Percentiles rank a stretch among this genome's conserved stretches.
These are phyloP conservation scores for Suillus weaverae DNA, from an alignment of 768 basidiomycete genomes.

Conservation along the genomic window DNA sequence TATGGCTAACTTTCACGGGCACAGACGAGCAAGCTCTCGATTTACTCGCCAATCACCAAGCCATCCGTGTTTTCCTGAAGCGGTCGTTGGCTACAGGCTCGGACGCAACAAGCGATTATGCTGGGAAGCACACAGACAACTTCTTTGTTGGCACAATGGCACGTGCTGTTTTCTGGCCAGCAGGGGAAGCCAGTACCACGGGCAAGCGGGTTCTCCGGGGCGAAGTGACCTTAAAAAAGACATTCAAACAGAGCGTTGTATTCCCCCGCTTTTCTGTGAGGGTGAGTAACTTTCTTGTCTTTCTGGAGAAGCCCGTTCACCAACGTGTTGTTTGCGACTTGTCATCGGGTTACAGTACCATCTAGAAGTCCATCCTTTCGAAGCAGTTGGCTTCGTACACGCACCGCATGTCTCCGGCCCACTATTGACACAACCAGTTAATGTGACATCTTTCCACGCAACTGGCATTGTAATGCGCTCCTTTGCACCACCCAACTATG, in stretches of 20 bases:
- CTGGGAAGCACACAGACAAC: conserved; percentile 44
- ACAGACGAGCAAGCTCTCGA: conserved; percentile 51
- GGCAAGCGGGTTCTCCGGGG: conserved; percentile 45
- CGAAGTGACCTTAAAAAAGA: conserved; percentile 49
- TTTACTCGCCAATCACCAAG: conserved; percentile 41
- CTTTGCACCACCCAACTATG: conserved; percentile 55
- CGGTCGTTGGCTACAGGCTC: conserved; percentile 50
- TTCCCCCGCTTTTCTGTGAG: conserved; percentile 49
- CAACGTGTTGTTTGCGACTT: not conserved
- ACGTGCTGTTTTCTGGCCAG: conserved; percentile 49
- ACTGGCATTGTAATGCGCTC: conserved; percentile 42
- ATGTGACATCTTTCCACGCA: conserved; percentile 39
- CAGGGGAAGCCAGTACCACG: conserved; percentile 23
- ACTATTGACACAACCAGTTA: conserved; percentile 42
- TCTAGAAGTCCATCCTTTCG: conserved; percentile 43
- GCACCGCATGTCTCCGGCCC: conserved; percentile 22
- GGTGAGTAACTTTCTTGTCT: conserved; percentile 32
- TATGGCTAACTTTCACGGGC: conserved; percentile 46
- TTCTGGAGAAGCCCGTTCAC: not conserved
- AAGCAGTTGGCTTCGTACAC: conserved; percentile 42
- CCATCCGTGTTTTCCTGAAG: conserved; percentile 43
- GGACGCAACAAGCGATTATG: conserved; percentile 43
- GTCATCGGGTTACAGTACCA: conserved; percentile 38
- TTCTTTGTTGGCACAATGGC: conserved; percentile 43
- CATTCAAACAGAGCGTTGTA: conserved; percentile 42